phyloP scores from a whole-genome alignment of 2,329 filamentous ascomycete species.

The Nigrospora osmanthi region DNA sequence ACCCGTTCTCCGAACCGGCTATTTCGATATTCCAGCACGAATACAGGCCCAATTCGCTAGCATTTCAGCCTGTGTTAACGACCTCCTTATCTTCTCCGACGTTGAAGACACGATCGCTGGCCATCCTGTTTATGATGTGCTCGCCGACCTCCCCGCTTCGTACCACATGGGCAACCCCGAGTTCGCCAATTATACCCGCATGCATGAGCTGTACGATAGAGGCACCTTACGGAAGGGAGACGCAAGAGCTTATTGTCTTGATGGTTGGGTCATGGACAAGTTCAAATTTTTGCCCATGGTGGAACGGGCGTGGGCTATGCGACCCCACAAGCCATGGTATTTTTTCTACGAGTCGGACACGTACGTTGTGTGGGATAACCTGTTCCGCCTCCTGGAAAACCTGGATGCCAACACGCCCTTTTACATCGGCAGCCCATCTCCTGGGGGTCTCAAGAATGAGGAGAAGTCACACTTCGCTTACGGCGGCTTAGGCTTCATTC shows the following conservation, averaged over 20 bases:
- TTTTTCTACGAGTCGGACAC: conserved; percentile 51
- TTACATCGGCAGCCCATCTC: conserved; percentile 42
- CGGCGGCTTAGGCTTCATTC: conserved; percentile 38
- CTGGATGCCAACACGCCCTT: conserved; percentile 34
- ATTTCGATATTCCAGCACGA: conserved; percentile 30
- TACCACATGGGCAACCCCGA: conserved; percentile 26
- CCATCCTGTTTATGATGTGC: conserved; percentile 34
- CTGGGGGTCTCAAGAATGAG: conserved; percentile 24
- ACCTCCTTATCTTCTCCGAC: conserved; percentile 43
- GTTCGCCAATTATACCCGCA: conserved; percentile 31
- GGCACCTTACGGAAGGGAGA: neutral
- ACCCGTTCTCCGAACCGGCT: conserved; percentile 38
- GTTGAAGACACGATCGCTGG: conserved; percentile 35
- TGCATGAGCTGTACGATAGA: conserved; percentile 11
- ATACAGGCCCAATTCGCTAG: conserved; percentile 39
- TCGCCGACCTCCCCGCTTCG: conserved; percentile 33
- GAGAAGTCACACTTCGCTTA: conserved; percentile 37
- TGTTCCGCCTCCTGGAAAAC: conserved; percentile 38
- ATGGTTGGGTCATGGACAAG: conserved; percentile 46
- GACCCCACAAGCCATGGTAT: conserved; percentile 42
- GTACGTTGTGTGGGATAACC: conserved; percentile 35
- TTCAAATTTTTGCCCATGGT: conserved; percentile 52
- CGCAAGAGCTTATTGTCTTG: conserved; percentile 7
- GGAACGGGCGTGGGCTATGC: conserved; percentile 37
- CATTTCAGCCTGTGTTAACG: conserved; percentile 41